Conservation (phyloP, 495 filamentous ascomycete species). For the Saxispiralis lemnorum region DNA sequence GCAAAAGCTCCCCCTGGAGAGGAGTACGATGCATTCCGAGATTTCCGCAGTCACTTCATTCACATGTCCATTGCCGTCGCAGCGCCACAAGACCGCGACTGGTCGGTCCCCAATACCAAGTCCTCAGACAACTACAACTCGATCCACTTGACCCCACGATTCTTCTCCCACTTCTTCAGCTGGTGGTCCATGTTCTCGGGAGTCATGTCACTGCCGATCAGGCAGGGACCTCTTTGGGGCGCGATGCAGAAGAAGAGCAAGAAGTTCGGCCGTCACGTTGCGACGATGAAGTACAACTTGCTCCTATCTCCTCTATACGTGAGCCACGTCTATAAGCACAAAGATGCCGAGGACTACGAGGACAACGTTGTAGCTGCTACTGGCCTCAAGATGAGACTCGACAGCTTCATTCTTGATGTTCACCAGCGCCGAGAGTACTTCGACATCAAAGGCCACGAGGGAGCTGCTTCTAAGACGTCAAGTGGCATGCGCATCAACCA, state of each 20-base stretch:
- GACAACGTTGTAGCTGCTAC: constrained; percentile 75
- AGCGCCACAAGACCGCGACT: constrained; percentile 64
- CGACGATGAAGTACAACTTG: constrained; percentile 92
- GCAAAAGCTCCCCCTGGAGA: constrained; percentile 38
- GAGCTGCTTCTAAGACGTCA: constrained; percentile 55
- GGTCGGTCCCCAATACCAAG: constrained; percentile 52
- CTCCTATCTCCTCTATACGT: constrained; percentile 83
- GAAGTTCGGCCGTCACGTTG: constrained; percentile 91
- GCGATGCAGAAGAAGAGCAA: constrained; percentile 89
- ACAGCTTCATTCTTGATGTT: constrained; percentile 89
- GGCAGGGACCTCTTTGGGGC: constrained; percentile 80
- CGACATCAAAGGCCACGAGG: constrained; percentile 54
- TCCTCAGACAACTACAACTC: constrained; percentile 83
- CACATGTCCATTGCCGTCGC: constrained; percentile 81
- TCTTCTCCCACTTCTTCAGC: constrained; percentile 95
- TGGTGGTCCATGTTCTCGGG: constrained; percentile 97
- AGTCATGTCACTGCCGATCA: constrained; percentile 82
- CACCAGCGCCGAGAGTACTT: constrained; percentile 90
- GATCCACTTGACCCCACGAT: constrained; percentile 77
- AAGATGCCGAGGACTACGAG: constrained; percentile 72
- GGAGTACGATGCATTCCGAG: constrained; percentile 78
- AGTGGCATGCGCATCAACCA: constrained; percentile 89
- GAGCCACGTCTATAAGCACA: constrained; percentile 96
- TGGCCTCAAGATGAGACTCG: constrained; percentile 79
- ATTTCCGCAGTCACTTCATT: constrained; percentile 88